A percentile compares a stretch with the other conserved stretches of the same genome.
These are phyloP conservation scores for Alternaria metachromatica DNA, from an alignment of 2,329 filamentous ascomycete genomes.

Conservation along the genomic window DNA sequence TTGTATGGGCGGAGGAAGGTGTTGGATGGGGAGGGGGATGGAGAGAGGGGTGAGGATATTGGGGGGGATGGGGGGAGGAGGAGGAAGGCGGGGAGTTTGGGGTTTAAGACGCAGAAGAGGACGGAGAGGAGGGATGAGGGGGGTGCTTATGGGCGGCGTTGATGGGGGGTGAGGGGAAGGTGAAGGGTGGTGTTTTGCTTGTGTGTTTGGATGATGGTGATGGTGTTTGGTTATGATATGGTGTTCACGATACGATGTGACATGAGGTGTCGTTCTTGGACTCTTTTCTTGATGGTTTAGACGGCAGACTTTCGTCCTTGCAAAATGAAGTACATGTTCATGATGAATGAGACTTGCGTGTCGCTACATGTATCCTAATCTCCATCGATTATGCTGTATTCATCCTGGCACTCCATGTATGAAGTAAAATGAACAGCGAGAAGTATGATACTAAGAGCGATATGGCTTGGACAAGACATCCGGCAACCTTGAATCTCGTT, in stretches of 20 bases:
- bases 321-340: not conserved
- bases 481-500: too few species aligned
- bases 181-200: not conserved
- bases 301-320: accelerated
- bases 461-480: too few species aligned
- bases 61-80: conserved; percentile 8
- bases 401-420: too few species aligned
- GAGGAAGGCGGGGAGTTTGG: conserved; percentile 41
- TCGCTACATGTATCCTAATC: too few species aligned
- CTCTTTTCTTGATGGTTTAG: not conserved
- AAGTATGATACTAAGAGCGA: too few species aligned
- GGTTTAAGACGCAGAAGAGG: conserved; percentile 25
- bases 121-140: conserved; percentile 41
- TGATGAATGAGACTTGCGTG: too few species aligned
- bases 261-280: not conserved
- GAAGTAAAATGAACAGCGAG: too few species aligned
- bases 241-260: not conserved
- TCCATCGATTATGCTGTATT: too few species aligned
- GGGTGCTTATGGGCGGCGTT: conserved; percentile 47
- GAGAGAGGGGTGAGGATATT: conserved; percentile 17
- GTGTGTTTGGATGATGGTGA: not conserved
- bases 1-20: conserved; percentile 46
- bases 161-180: not conserved
- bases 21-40: conserved; percentile 24
- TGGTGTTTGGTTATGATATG: not conserved